A percentile compares a stretch with the other conserved stretches of the same genome.
These are phyloP conservation scores for Dictyostelium intermedium DNA, from an alignment of 78 protist genomes.

Conservation along the genomic window DNA sequence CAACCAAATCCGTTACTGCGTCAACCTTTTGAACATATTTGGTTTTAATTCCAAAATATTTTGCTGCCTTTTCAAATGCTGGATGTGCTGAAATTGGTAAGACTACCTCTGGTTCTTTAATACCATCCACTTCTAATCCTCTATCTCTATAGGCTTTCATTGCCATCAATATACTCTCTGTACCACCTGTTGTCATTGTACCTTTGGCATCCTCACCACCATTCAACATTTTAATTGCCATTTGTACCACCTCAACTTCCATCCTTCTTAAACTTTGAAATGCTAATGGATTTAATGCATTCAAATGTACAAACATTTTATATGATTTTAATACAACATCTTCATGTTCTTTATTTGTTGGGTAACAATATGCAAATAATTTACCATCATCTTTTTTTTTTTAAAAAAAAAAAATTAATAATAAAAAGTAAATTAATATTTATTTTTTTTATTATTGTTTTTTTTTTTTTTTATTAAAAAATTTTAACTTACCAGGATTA, in stretches of 20 bases:
- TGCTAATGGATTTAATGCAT: conserved; percentile 90
- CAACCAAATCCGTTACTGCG: background rate
- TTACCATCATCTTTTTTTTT: conserved; percentile 23
- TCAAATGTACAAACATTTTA: conserved; percentile 76
- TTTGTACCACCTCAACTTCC: conserved; percentile 90
- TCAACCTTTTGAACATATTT: conserved; percentile 17
- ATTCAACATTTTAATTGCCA: conserved; percentile 83
- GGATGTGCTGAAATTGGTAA: conserved; percentile 71
- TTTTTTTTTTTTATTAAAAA: background rate
- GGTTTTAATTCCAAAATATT: conserved; percentile 52
- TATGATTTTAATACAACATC: conserved; percentile 38
- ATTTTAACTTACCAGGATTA: conserved; percentile 15
- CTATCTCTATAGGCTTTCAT: conserved; percentile 70
- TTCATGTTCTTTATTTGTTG: conserved; percentile 57
- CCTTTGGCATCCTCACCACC: conserved; percentile 56
- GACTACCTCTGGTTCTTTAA: conserved; percentile 73
- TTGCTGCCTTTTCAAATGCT: conserved; percentile 79
- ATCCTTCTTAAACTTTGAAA: conserved; percentile 88
- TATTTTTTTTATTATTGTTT: background rate
- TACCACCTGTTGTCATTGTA: conserved; percentile 77
- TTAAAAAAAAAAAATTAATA: background rate
- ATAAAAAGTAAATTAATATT: too few species aligned
- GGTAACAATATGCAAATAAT: conserved; percentile 72
- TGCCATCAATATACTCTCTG: conserved; percentile 76
- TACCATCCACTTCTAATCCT: conserved; percentile 44